phyloP scores from a whole-genome alignment of 2,329 filamentous ascomycete species.

The Botrytis squamosa region DNA sequence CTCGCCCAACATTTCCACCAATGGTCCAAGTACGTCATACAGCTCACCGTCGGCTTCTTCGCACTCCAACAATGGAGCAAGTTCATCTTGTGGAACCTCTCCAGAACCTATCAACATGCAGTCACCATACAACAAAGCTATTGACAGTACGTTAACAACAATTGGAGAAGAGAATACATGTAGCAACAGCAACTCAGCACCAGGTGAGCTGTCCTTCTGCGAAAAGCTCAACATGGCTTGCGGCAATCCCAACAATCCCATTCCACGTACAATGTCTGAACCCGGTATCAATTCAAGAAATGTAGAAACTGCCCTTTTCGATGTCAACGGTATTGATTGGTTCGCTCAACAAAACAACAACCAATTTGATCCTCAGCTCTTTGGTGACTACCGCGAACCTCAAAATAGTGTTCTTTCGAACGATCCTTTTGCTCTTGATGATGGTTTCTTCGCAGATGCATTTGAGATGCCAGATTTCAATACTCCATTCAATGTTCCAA shows the following conservation, averaged over 20 bases:
- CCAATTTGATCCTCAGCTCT: conserved; percentile 87
- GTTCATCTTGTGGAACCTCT: conserved; percentile 72
- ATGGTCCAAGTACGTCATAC: conserved; percentile 52
- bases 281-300: conserved; percentile 31
- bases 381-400: conserved; percentile 87
- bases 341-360: conserved; percentile 77
- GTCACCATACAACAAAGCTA: conserved; percentile 64
- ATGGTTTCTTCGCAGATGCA: conserved; percentile 62
- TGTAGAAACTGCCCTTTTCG: conserved; percentile 42
- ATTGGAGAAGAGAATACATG: conserved; percentile 64
- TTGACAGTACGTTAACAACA: conserved; percentile 59
- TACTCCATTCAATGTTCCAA: conserved; percentile 71
- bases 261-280: conserved; percentile 47
- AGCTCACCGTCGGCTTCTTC: conserved; percentile 65
- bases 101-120: conserved; percentile 72
- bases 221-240: conserved; percentile 57
- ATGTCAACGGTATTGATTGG: conserved; percentile 65
- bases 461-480: conserved; percentile 75
- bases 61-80: conserved; percentile 58
- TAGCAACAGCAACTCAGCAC: conserved; percentile 40
- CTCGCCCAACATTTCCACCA: conserved; percentile 35
- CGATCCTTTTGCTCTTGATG: conserved; percentile 46
- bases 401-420: conserved; percentile 76
- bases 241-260: conserved; percentile 51
- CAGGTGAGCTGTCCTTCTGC: conserved; percentile 53